Evolutionary conservation across 768 basidiomycete species (phyloP).

Genomic region (Lactarius akahatsu): DNA sequence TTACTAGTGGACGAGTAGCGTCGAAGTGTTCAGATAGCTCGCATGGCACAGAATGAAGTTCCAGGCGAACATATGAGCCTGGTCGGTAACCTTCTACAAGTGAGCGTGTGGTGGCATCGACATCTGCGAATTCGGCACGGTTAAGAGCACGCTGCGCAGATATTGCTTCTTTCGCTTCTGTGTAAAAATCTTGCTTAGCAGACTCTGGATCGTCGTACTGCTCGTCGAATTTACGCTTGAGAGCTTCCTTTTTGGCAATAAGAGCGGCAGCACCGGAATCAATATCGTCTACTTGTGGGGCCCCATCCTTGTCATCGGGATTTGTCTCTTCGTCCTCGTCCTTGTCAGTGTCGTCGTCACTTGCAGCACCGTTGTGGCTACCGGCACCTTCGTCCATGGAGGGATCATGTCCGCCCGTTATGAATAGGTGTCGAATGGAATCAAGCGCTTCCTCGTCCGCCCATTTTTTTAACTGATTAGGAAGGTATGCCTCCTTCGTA

Average conservation of each 20-base stretch:
- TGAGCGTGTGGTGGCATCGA: conserved; percentile 74
- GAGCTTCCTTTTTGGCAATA: conserved; percentile 81
- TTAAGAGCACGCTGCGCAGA: conserved; percentile 80
- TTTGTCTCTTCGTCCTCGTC: conserved; percentile 43
- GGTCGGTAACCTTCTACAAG: conserved; percentile 90
- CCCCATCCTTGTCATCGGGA: conserved; percentile 35
- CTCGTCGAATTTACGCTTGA: conserved; percentile 95
- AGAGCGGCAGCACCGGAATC: conserved; percentile 54
- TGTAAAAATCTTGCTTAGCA: conserved; percentile 83
- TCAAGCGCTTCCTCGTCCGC: conserved; percentile 83
- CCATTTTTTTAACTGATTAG: conserved; percentile 67
- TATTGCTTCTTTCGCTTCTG: conserved; percentile 89
- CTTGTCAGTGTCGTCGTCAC: conserved; percentile 37
- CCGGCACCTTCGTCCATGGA: conserved; percentile 19
- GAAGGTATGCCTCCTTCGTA: conserved; percentile 58
- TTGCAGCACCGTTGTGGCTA: conserved; percentile 37
- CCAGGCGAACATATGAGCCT: conserved; percentile 90
- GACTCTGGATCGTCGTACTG: conserved; percentile 90
- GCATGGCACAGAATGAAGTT: conserved; percentile 79
- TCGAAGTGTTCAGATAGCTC: conserved; percentile 95
- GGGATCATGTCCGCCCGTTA: conserved; percentile 64
- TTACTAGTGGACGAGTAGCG: conserved; percentile 83
- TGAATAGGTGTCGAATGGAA: conserved; percentile 84
- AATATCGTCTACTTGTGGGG: conserved; percentile 29
- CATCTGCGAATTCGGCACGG: conserved; percentile 76